A percentile compares a stretch with the other conserved stretches of the same genome.
These are phyloP conservation scores for Collybia nuda DNA, from an alignment of 768 basidiomycete species.

Conservation along the genomic window DNA sequence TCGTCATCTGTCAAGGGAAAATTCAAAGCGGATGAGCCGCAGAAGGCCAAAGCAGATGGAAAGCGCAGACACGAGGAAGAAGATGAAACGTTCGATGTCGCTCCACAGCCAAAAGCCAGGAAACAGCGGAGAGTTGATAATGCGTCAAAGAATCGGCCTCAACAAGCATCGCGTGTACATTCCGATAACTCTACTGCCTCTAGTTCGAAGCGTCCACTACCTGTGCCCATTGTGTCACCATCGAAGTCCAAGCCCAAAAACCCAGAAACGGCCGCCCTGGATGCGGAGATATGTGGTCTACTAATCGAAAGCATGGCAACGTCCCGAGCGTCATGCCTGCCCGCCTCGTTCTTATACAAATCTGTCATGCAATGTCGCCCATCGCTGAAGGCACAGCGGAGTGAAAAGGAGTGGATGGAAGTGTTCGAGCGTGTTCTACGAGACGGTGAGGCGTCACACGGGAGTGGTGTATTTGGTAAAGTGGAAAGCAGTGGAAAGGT, in stretches of 20 bases:
- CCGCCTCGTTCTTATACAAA: conserved; percentile 52
- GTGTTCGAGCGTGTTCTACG: conserved; percentile 52
- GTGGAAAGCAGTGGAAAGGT: conserved; percentile 68
- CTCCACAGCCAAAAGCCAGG: conserved; percentile 15
- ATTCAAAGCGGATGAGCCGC: not conserved
- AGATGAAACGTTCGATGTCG: conserved; percentile 6
- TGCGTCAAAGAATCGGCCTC: not conserved
- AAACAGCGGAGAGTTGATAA: conserved; percentile 19
- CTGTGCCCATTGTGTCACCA: not conserved
- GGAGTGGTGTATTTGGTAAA: conserved; percentile 68
- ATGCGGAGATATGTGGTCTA: conserved; percentile 57
- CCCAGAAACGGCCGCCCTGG: conserved; percentile 7
- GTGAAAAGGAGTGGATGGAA: conserved; percentile 46
- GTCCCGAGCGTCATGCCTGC: conserved; percentile 69
- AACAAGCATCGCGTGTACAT: not conserved
- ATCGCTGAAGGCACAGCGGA: conserved; percentile 38
- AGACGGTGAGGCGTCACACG: conserved; percentile 36
- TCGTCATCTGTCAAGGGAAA: conserved; percentile 1
- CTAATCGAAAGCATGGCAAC: conserved; percentile 69
- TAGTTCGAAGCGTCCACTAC: not conserved
- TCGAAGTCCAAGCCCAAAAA: conserved; percentile 1
- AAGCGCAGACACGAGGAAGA: conserved; percentile 14
- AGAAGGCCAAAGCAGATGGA: not conserved
- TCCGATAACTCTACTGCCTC: not conserved
- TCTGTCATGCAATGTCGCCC: conserved; percentile 55